A percentile compares a stretch with the other conserved stretches of the same genome.
Conservation (phyloP, 2,329 filamentous ascomycete genomes). For the Cladosporium sp. region DNA sequence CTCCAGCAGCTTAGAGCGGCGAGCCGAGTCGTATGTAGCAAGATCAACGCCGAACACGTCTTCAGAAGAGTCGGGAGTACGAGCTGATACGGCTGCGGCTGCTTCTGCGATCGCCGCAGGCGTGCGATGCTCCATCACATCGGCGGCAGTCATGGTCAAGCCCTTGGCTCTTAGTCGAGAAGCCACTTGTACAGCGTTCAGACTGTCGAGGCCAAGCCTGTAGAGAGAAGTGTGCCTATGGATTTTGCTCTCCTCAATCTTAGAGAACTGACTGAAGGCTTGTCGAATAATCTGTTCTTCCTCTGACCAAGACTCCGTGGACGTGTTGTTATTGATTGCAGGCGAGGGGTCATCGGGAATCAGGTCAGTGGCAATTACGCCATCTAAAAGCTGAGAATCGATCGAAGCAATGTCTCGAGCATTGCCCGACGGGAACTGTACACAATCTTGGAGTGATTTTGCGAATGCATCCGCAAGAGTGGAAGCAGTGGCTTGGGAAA, state of each 20-base stretch:
- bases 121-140: slow-evolving; percentile 60
- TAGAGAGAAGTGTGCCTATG: slow-evolving; percentile 67
- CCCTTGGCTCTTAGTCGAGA: slow-evolving; percentile 58
- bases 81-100: slow-evolving; percentile 1
- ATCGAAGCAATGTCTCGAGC: slow-evolving; percentile 1
- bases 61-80: background rate
- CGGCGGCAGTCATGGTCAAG: slow-evolving; percentile 58
- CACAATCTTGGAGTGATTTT: slow-evolving; percentile 21
- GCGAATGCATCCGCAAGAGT: slow-evolving; percentile 28
- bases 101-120: slow-evolving; percentile 20
- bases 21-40: slow-evolving; percentile 44
- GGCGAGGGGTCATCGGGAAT: background rate
- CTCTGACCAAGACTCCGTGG: slow-evolving; percentile 44
- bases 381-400: background rate
- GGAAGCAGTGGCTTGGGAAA: slow-evolving; percentile 39
- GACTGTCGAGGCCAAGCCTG: slow-evolving; percentile 84
- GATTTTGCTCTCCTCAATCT: slow-evolving; percentile 48
- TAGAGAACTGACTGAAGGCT: slow-evolving; percentile 56
- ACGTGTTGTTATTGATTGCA: background rate
- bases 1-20: slow-evolving; percentile 33
- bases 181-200: slow-evolving; percentile 76
- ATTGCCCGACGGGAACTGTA: slow-evolving; percentile 26
- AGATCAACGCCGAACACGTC: slow-evolving; percentile 43
- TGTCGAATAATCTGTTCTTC: slow-evolving; percentile 51
- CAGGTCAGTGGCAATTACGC: background rate